Evolutionary conservation across 2,329 filamentous ascomycete species (phyloP), one percentile per base, ranked within the genome.

Genomic region (Trichoderma atrobrunneum): DNA sequence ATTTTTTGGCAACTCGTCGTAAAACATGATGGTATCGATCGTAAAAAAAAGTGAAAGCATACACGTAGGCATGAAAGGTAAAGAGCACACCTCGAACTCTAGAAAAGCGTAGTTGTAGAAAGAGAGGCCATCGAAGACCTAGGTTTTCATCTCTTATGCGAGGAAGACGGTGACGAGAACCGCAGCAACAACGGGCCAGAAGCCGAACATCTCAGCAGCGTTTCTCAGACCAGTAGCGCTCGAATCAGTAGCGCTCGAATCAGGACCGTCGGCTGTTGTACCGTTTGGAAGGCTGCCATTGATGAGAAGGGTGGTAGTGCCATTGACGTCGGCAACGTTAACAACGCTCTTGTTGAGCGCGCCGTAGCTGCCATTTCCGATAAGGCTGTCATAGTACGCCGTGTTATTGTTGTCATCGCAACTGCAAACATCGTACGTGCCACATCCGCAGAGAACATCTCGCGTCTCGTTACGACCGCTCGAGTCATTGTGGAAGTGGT

Each of bases 281-380:
- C 88, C 89, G 75, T 92, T 91, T 34, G 90, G 88, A 4, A 95
- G 82, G 0, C 91, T 92, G n/a, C 93, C 93, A 79, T 94, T 94
- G 78, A 95, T 82, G 34, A 93, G 84, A 48, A 96, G 86, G 1
- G 88, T 91, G 74, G 86, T 68, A 85, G 81, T 48, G 61, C 74
- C 74, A 39, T 76, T 66, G 73, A 78, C 79, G 26, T 79, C 72
- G 3, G 86, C 88, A 1, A 95, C 87, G 14, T 84, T 86, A 71
- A 93, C 86, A 2, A 93, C 75, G 0, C 84, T 85, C 76, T 88
- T 85, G 82, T 94, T 91, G 67, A 92, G 82, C 3, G 78, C 81
- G 3, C 78, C 78, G 75, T 90, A 90, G 74, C 85, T 89, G 51
- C 90, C 90, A 78, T 92, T 87, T 70, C 91, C 92, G 57, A 95